A percentile compares a stretch with the other conserved stretches of the same genome.
phyloP scores from a whole-genome alignment of 345 rosid species.

The Aquilaria malaccensis region DNA sequence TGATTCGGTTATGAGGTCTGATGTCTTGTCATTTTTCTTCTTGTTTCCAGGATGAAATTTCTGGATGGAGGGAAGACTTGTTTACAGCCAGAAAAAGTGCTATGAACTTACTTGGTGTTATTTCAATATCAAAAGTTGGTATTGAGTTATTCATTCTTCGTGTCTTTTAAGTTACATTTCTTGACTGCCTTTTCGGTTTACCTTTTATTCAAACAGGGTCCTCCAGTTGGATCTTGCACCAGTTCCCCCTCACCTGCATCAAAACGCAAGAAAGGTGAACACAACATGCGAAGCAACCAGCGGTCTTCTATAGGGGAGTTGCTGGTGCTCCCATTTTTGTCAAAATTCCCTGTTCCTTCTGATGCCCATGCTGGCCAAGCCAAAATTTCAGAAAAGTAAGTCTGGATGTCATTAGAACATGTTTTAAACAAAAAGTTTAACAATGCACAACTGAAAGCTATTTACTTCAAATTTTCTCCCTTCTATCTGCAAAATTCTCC shows the following conservation, averaged over 20 bases:
- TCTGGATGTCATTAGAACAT: slow-evolving; percentile 12
- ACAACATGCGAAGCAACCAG: slow-evolving; percentile 43
- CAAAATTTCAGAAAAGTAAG: slow-evolving; percentile 48
- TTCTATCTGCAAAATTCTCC: no score
- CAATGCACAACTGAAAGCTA: no score
- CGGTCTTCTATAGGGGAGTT: slow-evolving; percentile 62
- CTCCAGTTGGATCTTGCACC: slow-evolving; percentile 42
- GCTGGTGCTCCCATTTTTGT: slow-evolving; percentile 82
- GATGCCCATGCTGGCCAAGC: slow-evolving; percentile 38
- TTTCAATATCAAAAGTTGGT: slow-evolving; percentile 70
- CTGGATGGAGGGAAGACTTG: slow-evolving; percentile 91
- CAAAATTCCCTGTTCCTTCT: slow-evolving; percentile 58
- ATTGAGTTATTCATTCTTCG: slow-evolving; percentile 10
- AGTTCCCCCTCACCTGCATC: slow-evolving; percentile 38
- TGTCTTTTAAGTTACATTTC: slow-evolving; percentile 8
- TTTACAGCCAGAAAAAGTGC: slow-evolving; percentile 90
- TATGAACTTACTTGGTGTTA: slow-evolving; percentile 70
- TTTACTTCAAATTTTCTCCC: no score
- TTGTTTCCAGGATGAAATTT: slow-evolving; percentile 58
- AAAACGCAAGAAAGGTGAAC: slow-evolving; percentile 82
- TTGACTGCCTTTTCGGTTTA: slow-evolving; percentile 10
- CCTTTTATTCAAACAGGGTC: slow-evolving; percentile 44
- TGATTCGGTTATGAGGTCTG: not conserved
- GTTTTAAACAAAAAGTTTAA: not conserved
- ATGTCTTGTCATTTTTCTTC: slow-evolving; percentile 3